Base-by-base conservation (phyloP, 164 flowering plant species). In the Pachysandra terminalis region DNA sequence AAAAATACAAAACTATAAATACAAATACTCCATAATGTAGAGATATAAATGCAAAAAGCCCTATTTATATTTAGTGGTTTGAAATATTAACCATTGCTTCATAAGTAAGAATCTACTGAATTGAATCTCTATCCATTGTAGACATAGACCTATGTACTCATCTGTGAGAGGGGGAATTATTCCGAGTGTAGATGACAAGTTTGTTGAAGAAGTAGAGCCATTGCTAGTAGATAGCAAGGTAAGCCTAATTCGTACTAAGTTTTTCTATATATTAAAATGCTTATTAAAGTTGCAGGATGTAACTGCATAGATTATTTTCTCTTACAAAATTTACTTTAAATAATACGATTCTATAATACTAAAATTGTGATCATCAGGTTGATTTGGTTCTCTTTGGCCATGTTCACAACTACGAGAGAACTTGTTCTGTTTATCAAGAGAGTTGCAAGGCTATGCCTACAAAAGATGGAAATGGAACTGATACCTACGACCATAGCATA, bases 351-450 rank as follows among this genome's bases (percentile, higher is more conserved):
- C 13, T 10, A 21, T 21, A 56, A 0, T 40, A 62, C 14, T 9
- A 64, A 19, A 19, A n/a, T 21, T 55, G 5, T 59, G 58, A 45
- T 19, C 5, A 61, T 66, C 63, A 91, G 94, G 98, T 88, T 65
- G 88, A 93, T 76, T 64, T 93, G 56, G 96, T 57, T 62, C 80
- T 93, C 0, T 86, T 86, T 70, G 98, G 96, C 0, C 98, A 93
- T 72, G 96, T 93, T n/a, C 98, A 93, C 64, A 90, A 86, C 80
- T 93, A 93, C 56, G 98, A 93, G 78, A 87, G 98, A 65, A 90
- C 93, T 0, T 90, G 98, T 66, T 80, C 85, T 0, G 75, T 93
- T 15, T 84, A 85, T 56, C 64, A 77, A 52, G 49, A 52, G 0
- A 14, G 75, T 5, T 93, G 95, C 79, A 71, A 68, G 51, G 84